Evolutionary conservation across 768 basidiomycete species (phyloP), one percentile per base, ranked within the genome.

Genomic region (Naganishia onofrii): DNA sequence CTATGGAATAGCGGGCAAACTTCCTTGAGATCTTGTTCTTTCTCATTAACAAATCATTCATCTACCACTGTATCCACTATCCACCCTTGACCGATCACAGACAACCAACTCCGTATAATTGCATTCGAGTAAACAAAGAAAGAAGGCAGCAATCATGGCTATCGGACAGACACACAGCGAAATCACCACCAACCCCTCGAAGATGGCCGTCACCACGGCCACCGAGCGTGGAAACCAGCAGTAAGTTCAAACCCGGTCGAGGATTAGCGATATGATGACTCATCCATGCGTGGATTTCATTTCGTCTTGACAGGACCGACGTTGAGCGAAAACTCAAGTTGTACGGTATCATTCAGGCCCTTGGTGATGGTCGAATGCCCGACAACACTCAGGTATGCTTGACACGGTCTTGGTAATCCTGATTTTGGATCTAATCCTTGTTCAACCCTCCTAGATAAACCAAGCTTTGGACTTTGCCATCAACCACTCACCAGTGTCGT

Each of bases 321-420:
- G 85, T 93, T 70, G 87, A 91, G 74, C 85, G 91, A 75, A 95
- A 95, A 87, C 84, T 95, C 67, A 87, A 87, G 65, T 82, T 95
- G 53, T 94, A 89, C 76, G 91, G 89, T 73, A 87, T 90, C 67
- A 84, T 96, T 71, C 83, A 89, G 73, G 93, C 92, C 0, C 87
- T 96, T 77, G 85, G 90, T 56, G 84, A 88, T 63, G 91, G 90
- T 28, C 88, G 88, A 68, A 83, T 90, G 77, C 93, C 92, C 9
- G 84, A 89, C 68, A 93, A 93, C 82, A 75, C 71, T 32, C 70
- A 71, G 70, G 60, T 63, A 63, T 26, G 60, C 34, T 51, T 72
- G 56, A 9, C 7, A 21, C 6, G 34, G 15, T 32, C 34, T 9
- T 19, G 2, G 31, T 26, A 15, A 17, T 10, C 0, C 17, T 17